Evolutionary conservation across 2,329 filamentous ascomycete species (phyloP), one percentile per base, ranked within the genome.

Genomic region (Geosmithia flava): DNA sequence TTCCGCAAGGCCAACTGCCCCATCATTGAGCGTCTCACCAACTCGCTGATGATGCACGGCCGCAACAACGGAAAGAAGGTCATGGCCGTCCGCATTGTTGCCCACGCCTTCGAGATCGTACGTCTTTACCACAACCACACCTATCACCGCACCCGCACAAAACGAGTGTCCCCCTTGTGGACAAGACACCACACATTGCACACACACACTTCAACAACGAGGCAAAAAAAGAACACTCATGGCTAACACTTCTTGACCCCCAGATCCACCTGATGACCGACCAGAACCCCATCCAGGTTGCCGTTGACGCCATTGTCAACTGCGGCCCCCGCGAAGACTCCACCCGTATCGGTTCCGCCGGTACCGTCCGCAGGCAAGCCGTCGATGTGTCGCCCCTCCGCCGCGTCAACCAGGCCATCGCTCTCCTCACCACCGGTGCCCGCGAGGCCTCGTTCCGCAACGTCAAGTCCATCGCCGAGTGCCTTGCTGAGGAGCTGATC

Each of bases 51-150:
- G 94, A 97, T 97, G 91, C 95, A 98, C 85, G 93, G 93, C 75
- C 93, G 93, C 77, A 98, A 98, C 87, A 98, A 96, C 87, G 93
- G 93, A 76, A 98, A 98, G 87, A 98, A 98, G 88, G 84, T 97
- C 69, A 96, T 95, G 90, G 94, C 93, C 69, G 91, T 97, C 72
- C 89, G 93, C 76, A 98, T 98, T 63, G 90, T 98, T 65, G 90
- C 90, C 62, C 93, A 98, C 81, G 75, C 91, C 65, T 98, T 98
- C 76, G 94, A 98, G 81, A 98, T 98, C 71, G 91, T 96, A 85
- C 72, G 87, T 85, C 11, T 13, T 37, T 3, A 37, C 33, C 33
- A 37, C 5, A 3, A 13, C 10, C 33, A 11, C 13, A 30, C 29
- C 29, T 13, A 37, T 11, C 5, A 11, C 33, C 11, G 11, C 15